Base-by-base conservation (phyloP, 108 stramenopile genomes). In the Cyclotella atomus region DNA sequence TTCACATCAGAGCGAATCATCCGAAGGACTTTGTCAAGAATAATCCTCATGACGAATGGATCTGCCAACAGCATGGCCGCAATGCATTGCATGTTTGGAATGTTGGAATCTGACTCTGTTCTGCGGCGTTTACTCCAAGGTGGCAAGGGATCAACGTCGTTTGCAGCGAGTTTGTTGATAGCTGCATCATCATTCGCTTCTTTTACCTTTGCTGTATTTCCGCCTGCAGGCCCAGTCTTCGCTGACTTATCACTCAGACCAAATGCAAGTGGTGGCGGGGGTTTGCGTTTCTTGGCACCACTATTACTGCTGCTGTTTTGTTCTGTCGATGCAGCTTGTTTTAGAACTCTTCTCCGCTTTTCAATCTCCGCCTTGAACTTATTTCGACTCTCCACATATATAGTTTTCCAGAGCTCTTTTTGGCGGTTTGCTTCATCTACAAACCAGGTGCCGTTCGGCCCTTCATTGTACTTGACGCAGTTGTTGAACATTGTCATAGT, bases 41-140 rank as follows among this genome's bases (percentile, higher is more conserved):
- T 30, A 15, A 95, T 35, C 33, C 94, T 86, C 30, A 91, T 83
- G 27, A 93, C 87, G 61, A 92, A 95, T n/a, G 94, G 94, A 72
- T 95, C 94, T 10, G 91, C 65, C 52, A 95, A 71, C 49, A 95
- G 25, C 91, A 95, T 92, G 25, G 88, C 77, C 17, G 94, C 94
- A 57, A 95, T 47, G 25, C 89, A 85, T 38, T 87, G 88, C 87
- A 92, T 89, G 54, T 87, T 92, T 25, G 91, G 88, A 20, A 73
- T 68, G 84, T 47, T 85, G 84, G 43, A 71, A 77, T 62, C 81
- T n/a, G 15, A 15, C 17, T 30, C 56, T 14, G 15, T 57, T 30
- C 28, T 55, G 23, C 56, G 28, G 28, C 56, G 56, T 30, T 57
- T 57, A 30, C 15, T 84, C 76, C 84, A 85, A 8, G 84, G 68